These are phyloP conservation scores for Peniophora sp. DNA, from an alignment of 1,284 basidiomycete genomes.

Conservation along the genomic window DNA sequence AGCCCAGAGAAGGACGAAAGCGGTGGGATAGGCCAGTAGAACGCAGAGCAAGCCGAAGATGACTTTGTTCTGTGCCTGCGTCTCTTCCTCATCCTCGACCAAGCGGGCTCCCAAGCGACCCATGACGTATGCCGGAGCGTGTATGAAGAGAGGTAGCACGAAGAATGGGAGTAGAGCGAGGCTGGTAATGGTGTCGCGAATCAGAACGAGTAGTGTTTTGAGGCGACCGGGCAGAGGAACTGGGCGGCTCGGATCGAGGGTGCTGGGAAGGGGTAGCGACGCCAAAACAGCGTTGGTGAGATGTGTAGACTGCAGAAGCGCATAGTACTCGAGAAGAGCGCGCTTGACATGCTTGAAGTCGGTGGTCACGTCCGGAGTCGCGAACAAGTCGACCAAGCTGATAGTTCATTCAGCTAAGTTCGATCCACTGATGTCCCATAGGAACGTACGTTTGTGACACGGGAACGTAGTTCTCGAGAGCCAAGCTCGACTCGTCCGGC, in stretches of 20 bases:
- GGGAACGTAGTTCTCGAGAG: slow-evolving; percentile 71
- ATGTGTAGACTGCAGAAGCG: slow-evolving; percentile 74
- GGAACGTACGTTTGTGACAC: slow-evolving; percentile 80
- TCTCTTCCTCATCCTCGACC: slow-evolving; percentile 84
- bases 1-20: slow-evolving; percentile 80
- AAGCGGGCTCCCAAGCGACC: slow-evolving; percentile 66
- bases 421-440: slow-evolving; percentile 2
- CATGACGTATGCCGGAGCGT: slow-evolving; percentile 79
- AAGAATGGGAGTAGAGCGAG: slow-evolving; percentile 81
- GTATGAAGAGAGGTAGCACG: slow-evolving; percentile 73
- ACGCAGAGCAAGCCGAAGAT: slow-evolving; percentile 74
- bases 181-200: slow-evolving; percentile 68
- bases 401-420: slow-evolving; percentile 8
- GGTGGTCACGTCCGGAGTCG: slow-evolving; percentile 52
- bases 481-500: slow-evolving; percentile 67
- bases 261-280: slow-evolving; percentile 68
- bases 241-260: slow-evolving; percentile 68
- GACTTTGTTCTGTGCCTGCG: slow-evolving; percentile 89
- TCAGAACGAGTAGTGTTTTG: slow-evolving; percentile 67
- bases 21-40: slow-evolving; percentile 69
- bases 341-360: slow-evolving; percentile 56
- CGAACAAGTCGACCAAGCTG: slow-evolving; percentile 78
- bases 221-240: slow-evolving; percentile 76
- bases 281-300: slow-evolving; percentile 80
- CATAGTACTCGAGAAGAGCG: slow-evolving; percentile 79